Conservation (phyloP, 1,139 yeast genomes). For the Magnusiomyces ingens region DNA sequence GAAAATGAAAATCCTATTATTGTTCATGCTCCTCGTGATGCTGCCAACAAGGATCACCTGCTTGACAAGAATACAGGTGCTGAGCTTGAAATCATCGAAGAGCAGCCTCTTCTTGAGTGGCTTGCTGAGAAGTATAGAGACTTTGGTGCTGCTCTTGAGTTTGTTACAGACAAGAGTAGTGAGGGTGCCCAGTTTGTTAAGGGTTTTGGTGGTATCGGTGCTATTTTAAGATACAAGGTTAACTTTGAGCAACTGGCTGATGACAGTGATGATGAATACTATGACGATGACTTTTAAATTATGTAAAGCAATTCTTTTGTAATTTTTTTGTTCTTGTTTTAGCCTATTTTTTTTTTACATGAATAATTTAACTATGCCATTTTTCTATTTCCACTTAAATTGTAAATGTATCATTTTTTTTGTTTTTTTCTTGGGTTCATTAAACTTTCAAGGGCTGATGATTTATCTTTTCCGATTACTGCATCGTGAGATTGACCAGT, state of each 20-base stretch:
- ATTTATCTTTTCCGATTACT: conserved; percentile 63
- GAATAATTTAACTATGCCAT: conserved; percentile 11
- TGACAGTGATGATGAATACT: conserved; percentile 85
- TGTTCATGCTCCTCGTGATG: conserved; percentile 64
- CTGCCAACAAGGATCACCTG: conserved; percentile 53
- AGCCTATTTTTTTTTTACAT: conserved; percentile 1
- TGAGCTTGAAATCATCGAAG: conserved; percentile 81
- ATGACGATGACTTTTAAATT: conserved; percentile 47
- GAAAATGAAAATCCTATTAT: conserved; percentile 67
- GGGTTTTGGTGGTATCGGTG: conserved; percentile 99
- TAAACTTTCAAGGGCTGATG: conserved; percentile 65
- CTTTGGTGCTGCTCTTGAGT: conserved; percentile 92
- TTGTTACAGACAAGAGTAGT: conserved; percentile 90
- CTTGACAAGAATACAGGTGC: conserved; percentile 79
- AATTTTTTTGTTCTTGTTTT: neutral
- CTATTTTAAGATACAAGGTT: conserved; percentile 88
- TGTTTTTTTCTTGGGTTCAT: conserved; percentile 28
- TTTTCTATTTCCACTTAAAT: conserved; percentile 8
- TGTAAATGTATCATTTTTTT: conserved; percentile 16
- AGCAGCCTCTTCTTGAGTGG: conserved; percentile 89
- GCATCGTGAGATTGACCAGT: conserved; percentile 63
- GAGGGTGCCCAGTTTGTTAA: conserved; percentile 98
- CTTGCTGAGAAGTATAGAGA: conserved; percentile 91
- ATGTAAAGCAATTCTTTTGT: neutral
- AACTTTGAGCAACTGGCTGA: conserved; percentile 92